Evolutionary conservation across 73 alveolate species (phyloP).

Genomic region (Paramecium pentaurelia): DNA sequence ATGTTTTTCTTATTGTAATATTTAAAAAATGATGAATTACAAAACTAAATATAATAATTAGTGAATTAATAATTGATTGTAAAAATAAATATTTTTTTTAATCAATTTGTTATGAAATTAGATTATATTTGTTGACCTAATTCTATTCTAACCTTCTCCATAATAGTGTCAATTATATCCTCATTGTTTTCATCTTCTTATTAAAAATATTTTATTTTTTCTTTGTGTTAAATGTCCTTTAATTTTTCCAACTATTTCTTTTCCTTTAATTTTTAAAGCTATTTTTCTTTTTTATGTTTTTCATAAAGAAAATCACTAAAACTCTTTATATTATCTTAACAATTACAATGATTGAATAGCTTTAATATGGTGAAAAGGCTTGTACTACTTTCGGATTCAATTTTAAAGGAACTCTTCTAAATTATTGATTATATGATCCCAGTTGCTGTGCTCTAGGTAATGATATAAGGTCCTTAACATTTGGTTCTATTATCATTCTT

Average conservation of each 20-base stretch:
- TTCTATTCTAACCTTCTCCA: neutral
- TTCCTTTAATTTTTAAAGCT: neutral
- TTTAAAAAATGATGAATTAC: neutral
- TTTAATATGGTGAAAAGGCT: neutral
- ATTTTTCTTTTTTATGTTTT: neutral
- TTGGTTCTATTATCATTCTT: neutral
- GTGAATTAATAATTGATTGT: neutral
- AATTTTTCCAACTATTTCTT: neutral
- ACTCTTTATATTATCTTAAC: neutral
- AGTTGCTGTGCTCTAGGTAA: neutral
- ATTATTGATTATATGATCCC: neutral
- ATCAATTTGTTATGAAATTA: neutral
- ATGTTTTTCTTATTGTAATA: neutral
- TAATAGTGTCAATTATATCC: neutral
- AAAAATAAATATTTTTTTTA: neutral
- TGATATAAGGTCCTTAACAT: neutral
- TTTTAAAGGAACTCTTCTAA: neutral
- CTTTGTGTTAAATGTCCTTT: neutral
- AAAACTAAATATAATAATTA: neutral
- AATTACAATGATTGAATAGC: neutral
- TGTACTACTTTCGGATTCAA: neutral
- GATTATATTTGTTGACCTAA: neutral
- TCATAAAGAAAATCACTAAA: neutral
- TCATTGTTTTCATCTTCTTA: neutral
- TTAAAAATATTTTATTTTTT: neutral